Percentiles rank a stretch among this genome's conserved stretches.
Conservation (phyloP, 495 filamentous ascomycete genomes). For the Cenococcum geophilum region DNA sequence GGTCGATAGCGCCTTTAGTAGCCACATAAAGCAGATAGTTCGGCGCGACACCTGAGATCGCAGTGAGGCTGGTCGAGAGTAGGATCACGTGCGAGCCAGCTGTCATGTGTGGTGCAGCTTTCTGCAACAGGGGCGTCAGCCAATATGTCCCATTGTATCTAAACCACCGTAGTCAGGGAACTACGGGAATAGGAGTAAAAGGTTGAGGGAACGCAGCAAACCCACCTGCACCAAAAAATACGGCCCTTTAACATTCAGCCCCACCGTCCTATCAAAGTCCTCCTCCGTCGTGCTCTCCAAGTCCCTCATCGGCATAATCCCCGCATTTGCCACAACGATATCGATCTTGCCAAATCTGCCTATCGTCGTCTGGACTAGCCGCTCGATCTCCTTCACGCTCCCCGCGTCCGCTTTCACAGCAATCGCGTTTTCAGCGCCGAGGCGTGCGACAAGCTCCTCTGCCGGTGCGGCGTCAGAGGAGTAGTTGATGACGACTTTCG, state of each 20-base stretch:
- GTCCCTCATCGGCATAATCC: slow-evolving; percentile 47
- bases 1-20: slow-evolving; percentile 65
- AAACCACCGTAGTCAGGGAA: background rate
- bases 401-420: slow-evolving; percentile 51
- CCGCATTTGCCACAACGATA: slow-evolving; percentile 59
- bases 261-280: slow-evolving; percentile 52
- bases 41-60: slow-evolving; percentile 46
- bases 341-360: slow-evolving; percentile 52
- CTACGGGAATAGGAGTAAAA: background rate
- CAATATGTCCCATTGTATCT: background rate
- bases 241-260: slow-evolving; percentile 62
- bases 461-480: slow-evolving; percentile 48
- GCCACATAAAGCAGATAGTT: slow-evolving; percentile 56
- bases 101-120: slow-evolving; percentile 57
- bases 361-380: slow-evolving; percentile 43
- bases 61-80: slow-evolving; percentile 51
- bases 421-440: slow-evolving; percentile 49
- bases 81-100: slow-evolving; percentile 54
- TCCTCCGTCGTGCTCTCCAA: slow-evolving; percentile 54
- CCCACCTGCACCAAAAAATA: slow-evolving; percentile 57
- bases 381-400: slow-evolving; percentile 39
- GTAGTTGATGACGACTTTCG: slow-evolving; percentile 61
- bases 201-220: background rate
- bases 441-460: slow-evolving; percentile 48
- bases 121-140: slow-evolving; percentile 37